These are phyloP conservation scores for Calonectria hawksworthii DNA, from an alignment of 2,329 filamentous ascomycete genomes.

Conservation along the genomic window DNA sequence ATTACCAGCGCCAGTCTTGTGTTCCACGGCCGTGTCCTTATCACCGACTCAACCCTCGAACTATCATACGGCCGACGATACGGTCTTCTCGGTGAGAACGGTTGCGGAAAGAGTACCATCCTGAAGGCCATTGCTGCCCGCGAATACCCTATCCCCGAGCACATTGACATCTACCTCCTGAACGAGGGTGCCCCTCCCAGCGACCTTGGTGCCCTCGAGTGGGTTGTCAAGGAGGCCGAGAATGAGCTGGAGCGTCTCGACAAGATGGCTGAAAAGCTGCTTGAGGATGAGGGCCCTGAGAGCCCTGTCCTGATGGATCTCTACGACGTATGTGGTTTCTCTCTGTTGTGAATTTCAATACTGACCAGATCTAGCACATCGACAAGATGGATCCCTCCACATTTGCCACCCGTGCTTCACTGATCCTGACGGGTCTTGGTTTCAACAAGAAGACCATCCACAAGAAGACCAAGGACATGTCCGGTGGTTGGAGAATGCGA, in stretches of 20 bases:
- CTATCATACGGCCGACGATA: slow-evolving; percentile 94
- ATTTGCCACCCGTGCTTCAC: slow-evolving; percentile 93
- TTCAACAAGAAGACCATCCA: slow-evolving; percentile 99
- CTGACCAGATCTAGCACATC: slow-evolving; percentile 77
- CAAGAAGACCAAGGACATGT: slow-evolving; percentile 99
- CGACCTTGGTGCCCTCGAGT: slow-evolving; percentile 92
- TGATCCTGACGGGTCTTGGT: slow-evolving; percentile 97
- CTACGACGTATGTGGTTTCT: slow-evolving; percentile 81
- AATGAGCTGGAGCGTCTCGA: slow-evolving; percentile 93
- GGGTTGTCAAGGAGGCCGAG: slow-evolving; percentile 96
- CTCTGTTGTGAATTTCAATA: slow-evolving; percentile 18
- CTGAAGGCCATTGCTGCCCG: slow-evolving; percentile 94
- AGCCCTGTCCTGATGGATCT: slow-evolving; percentile 91
- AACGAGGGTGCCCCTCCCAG: slow-evolving; percentile 95
- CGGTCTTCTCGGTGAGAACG: slow-evolving; percentile 97
- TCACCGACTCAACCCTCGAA: slow-evolving; percentile 94
- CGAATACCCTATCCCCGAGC: slow-evolving; percentile 95
- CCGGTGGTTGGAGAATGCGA: slow-evolving; percentile 99
- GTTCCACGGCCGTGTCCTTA: slow-evolving; percentile 97
- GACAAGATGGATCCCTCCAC: slow-evolving; percentile 99
- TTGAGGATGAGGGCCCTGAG: slow-evolving; percentile 94
- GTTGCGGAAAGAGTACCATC: slow-evolving; percentile 98
- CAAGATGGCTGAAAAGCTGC: slow-evolving; percentile 86
- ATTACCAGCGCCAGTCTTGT: slow-evolving; percentile 93
- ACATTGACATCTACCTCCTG: slow-evolving; percentile 97